Evolutionary conservation across 2,329 filamentous ascomycete genomes (phyloP), one percentile per base, ranked within the genome.

Genomic region (Penicillium sumatraense): DNA sequence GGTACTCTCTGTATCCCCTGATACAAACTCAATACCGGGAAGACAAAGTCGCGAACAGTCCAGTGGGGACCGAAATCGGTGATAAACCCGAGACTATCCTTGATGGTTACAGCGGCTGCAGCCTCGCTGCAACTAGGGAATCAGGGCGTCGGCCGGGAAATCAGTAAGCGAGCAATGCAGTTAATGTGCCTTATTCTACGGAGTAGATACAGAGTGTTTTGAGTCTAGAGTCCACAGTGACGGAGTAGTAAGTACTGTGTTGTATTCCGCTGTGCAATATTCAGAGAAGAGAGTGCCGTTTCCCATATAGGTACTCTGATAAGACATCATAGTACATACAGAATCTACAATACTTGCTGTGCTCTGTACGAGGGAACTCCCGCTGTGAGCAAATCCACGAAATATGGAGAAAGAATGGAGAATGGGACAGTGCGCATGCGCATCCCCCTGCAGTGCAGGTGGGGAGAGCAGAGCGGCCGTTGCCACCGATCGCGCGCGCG

Each of bases 91-190:
- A 59, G 45, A 53, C 54, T 58, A 60, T 40, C 52, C 56, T 47
- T 47, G 54, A 56, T 49, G 49, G 53, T 56, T 62, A 53, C 60
- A 62, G 56, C 36, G 53, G 51, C 27, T 55, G 56, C 52, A 61
- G 56, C 52, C 48, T 53, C 24, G 31, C 61, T 62, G 61, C 61
- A 65, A 44, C 59, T 64, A 63, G 48, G 47, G 51, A 53, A 61
- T 56, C 45, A 53, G 46, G 49, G 54, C 59, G 53, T 42, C 46
- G 57, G 55, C 41, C 53, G 44, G 27, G 38, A 51, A 36, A 20
- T 35, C 40, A 50, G 49, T 35, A 33, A 40, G 35, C 35, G 47
- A 49, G 13, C 33, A 9, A n/a, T n/a, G n/a, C n/a, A n/a, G n/a
- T n/a, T n/a, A n/a, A n/a, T n/a, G n/a, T n/a, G n/a, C n/a, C n/a